Evolutionary conservation across 2,329 filamentous ascomycete species (phyloP), one percentile per base, ranked within the genome.

Genomic region (Thielaviopsis musarum): DNA sequence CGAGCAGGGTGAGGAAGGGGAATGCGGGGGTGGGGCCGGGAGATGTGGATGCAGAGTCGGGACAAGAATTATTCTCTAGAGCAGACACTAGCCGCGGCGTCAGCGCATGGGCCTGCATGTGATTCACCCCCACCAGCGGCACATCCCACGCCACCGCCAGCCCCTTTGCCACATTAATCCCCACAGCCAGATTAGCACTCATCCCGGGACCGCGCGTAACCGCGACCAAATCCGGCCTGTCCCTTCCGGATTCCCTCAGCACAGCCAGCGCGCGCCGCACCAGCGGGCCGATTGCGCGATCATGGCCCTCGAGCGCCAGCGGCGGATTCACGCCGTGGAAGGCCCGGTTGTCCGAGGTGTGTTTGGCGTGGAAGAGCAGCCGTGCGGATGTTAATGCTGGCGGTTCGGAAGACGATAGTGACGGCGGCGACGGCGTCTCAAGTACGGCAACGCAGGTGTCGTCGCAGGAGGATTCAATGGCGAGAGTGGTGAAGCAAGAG

Each of bases 41-140:
- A 38, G 22, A 3, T 17, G 22, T 2, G 34, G 15, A 19, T 41
- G 9, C 22, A 13, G 53, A 41, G 21, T 21, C 21, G 57, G 10
- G 24, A 13, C 10, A 41, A 41, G 34, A 41, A 3, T 26, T 6
- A 26, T 26, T 26, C 24, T 34, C 68, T 62, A 91, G 70, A 5
- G 87, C 86, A 34, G 75, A 72, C 3, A 85, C 83, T 51, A 98
- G 78, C 10, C 89, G 79, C 17, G 91, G 87, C 19, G 93, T 97
- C 63, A 98, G 73, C 19, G 93, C 86, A 70, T 98, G 93, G 12
- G 91, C 93, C 69, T 96, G 91, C 93, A 98, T 97, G 70, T 98
- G 93, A 70, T 98, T 87, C 0, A 96, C 87, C 0, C 83, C 93
- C 1, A 97, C 70, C 34, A 97, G 74, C 2, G 91, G 91, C 45